Conservation (phyloP, 2,329 filamentous ascomycete species). For the Periglandula ipomoeae region DNA sequence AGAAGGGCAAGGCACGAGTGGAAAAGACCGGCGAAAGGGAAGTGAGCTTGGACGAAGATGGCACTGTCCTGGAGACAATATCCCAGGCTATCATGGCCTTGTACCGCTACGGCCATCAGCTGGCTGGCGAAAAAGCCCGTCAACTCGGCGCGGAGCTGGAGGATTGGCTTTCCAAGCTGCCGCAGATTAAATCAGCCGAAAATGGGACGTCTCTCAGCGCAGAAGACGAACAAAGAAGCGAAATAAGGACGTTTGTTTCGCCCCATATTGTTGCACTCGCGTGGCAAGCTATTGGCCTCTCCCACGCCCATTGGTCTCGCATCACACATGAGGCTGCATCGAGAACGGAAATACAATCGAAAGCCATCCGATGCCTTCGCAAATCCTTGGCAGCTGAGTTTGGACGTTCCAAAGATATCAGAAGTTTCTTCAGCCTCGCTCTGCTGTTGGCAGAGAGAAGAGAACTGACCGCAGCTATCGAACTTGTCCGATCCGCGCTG, state of each 20-base stretch:
- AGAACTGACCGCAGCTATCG: conserved; percentile 71
- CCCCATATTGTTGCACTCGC: conserved; percentile 56
- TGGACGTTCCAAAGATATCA: conserved; percentile 57
- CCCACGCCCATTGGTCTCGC: conserved; percentile 79
- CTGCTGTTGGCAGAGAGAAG: conserved; percentile 83
- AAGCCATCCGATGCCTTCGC: conserved; percentile 67
- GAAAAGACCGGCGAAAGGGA: conserved; percentile 68
- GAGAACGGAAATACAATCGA: conserved; percentile 64
- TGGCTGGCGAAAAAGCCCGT: conserved; percentile 71
- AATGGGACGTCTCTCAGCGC: conserved; percentile 18
- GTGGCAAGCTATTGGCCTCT: conserved; percentile 79
- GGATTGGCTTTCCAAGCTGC: conserved; percentile 60
- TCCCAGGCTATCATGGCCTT: conserved; percentile 72
- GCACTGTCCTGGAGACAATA: conserved; percentile 66
- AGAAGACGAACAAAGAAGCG: conserved; percentile 19
- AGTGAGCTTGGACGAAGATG: conserved; percentile 67
- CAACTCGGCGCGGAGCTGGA: conserved; percentile 63
- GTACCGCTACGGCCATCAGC: conserved; percentile 67
- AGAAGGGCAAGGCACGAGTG: conserved; percentile 73
- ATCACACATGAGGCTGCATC: conserved; percentile 66
- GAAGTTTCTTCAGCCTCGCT: conserved; percentile 71
- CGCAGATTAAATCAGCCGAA: conserved; percentile 20
- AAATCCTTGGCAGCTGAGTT: conserved; percentile 61
- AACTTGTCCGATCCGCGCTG: conserved; percentile 70
- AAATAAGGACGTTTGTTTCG: conserved; percentile 39